Conservation (phyloP, 73 alveolate species). For the Paramecium sonneborni region DNA sequence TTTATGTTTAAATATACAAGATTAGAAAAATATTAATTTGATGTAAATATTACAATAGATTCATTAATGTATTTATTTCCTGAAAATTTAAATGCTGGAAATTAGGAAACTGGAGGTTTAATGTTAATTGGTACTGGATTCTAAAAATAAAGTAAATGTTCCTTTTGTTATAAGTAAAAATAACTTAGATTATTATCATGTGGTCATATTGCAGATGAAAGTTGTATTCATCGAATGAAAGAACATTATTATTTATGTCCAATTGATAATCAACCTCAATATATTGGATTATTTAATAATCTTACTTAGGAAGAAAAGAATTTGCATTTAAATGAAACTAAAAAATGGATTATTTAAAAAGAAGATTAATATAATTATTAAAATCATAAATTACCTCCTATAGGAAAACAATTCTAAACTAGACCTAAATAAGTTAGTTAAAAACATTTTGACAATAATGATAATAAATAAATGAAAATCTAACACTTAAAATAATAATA, state of each 20-base stretch:
- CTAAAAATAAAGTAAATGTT: not conserved
- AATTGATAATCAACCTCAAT: not conserved
- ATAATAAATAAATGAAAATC: not conserved
- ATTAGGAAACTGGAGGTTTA: not conserved
- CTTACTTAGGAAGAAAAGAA: not conserved
- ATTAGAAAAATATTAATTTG: not conserved
- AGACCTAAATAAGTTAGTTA: not conserved
- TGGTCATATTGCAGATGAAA: conserved; percentile 46
- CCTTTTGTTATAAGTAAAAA: not conserved
- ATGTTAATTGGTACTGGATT: conserved; percentile 2
- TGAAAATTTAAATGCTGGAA: not conserved
- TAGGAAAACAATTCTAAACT: not conserved
- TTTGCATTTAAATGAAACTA: not conserved
- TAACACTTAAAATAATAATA: not conserved
- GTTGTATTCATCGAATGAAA: not conserved
- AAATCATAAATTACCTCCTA: not conserved
- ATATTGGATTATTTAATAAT: not conserved
- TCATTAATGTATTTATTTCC: not conserved
- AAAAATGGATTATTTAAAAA: not conserved
- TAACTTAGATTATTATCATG: not conserved
- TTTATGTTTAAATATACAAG: not conserved
- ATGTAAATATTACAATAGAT: not conserved
- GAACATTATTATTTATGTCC: conserved; percentile 25
- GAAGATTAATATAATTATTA: not conserved
- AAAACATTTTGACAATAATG: not conserved